phyloP scores from a whole-genome alignment of 257 asterid species.

The Rubia yunnanensis region DNA sequence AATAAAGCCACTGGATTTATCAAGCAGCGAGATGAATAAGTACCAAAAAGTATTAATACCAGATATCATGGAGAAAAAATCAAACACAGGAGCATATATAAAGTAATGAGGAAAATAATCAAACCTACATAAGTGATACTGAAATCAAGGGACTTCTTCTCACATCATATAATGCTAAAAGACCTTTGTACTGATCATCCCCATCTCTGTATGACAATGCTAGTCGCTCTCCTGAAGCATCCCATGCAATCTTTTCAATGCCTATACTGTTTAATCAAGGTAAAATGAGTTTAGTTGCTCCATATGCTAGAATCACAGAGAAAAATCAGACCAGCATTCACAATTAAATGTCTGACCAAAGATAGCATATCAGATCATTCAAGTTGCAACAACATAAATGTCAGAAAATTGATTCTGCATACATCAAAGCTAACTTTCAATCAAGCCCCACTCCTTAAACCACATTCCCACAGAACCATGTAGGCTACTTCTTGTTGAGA shows the following conservation, averaged over 20 bases:
- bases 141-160: conserved; percentile 77
- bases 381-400: neutral
- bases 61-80: neutral
- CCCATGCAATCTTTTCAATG: conserved; percentile 95
- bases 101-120: conserved; percentile 4
- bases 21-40: conserved; percentile 9
- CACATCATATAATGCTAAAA: conserved; percentile 82
- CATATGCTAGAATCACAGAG: neutral
- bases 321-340: neutral
- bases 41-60: conserved; percentile 1
- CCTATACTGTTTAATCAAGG: conserved; percentile 34
- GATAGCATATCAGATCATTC: neutral
- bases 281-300: neutral
- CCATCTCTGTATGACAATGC: conserved; percentile 84
- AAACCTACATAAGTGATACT: conserved; percentile 74
- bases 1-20: conserved; percentile 69
- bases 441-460: neutral
- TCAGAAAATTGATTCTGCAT: neutral
- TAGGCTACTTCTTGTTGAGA: neutral
- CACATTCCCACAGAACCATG: neutral
- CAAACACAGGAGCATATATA: neutral
- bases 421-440: neutral
- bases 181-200: conserved; percentile 74
- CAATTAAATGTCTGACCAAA: neutral
- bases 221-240: conserved; percentile 93